Evolutionary conservation across 2,329 filamentous ascomycete species (phyloP).

Genomic region (Periconia sp.): DNA sequence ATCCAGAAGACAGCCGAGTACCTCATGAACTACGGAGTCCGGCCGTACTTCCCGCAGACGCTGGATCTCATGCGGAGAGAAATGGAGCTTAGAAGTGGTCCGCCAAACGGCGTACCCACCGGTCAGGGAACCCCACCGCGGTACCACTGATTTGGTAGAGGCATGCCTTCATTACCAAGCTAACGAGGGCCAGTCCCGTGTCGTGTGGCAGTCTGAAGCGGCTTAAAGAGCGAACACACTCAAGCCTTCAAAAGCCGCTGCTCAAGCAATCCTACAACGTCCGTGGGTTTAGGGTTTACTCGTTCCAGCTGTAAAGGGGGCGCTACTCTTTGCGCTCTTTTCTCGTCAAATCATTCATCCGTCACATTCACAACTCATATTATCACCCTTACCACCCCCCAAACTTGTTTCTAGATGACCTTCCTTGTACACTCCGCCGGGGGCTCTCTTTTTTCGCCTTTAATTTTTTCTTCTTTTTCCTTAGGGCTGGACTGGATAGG

Average conservation of each 20-base stretch:
- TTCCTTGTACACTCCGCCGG: not conserved
- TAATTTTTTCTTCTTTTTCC: not conserved
- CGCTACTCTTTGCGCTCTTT: too few relatives aligned
- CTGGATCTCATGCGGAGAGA: slow-evolving; percentile 57
- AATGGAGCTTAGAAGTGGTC: slow-evolving; percentile 36
- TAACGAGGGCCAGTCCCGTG: not conserved
- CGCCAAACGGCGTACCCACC: slow-evolving; percentile 28
- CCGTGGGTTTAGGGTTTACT: too few relatives aligned
- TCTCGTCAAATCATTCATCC: too few relatives aligned
- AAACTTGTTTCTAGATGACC: not conserved
- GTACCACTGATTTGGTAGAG: slow-evolving; percentile 47
- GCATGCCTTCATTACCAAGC: too few relatives aligned
- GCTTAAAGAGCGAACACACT: slow-evolving; percentile 1
- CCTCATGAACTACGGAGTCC: slow-evolving; percentile 58
- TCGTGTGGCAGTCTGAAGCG: not conserved
- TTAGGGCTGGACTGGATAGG: not conserved
- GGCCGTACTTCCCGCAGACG: slow-evolving; percentile 60
- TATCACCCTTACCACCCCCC: not conserved
- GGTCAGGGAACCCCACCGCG: slow-evolving; percentile 41
- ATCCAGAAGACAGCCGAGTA: slow-evolving; percentile 63
- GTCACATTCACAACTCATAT: too few relatives aligned
- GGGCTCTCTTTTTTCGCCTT: too few relatives aligned
- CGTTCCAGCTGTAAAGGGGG: too few relatives aligned
- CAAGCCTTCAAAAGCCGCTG: too few relatives aligned
- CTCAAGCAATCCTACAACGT: too few relatives aligned